These are phyloP conservation scores for Suillus occidentalis DNA, from an alignment of 768 basidiomycete species.

Conservation along the genomic window DNA sequence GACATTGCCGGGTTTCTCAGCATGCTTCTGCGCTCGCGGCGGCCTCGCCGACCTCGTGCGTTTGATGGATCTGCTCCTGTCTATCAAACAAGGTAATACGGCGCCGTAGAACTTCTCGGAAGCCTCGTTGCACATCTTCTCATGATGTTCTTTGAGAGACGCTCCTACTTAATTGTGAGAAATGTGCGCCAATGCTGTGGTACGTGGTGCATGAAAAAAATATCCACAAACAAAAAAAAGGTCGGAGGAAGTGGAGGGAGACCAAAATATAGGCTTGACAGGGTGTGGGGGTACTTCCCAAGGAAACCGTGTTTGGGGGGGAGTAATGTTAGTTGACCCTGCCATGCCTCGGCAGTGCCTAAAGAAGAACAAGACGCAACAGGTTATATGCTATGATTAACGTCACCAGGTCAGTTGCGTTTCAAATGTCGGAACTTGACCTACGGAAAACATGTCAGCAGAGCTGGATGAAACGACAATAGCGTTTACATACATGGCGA, in stretches of 20 bases:
- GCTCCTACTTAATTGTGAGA: neutral
- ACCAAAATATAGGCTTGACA: conserved; percentile 3
- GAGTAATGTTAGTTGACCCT: neutral
- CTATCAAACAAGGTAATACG: neutral
- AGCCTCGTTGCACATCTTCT: neutral
- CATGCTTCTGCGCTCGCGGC: neutral
- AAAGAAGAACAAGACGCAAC: neutral
- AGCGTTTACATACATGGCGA: neutral
- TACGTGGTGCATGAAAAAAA: neutral
- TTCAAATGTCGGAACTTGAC: neutral
- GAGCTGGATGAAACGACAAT: neutral
- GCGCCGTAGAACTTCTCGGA: neutral
- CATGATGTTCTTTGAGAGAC: neutral
- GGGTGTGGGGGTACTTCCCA: conserved; percentile 1
- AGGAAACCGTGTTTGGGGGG: neutral
- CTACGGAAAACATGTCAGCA: neutral
- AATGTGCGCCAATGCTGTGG: neutral
- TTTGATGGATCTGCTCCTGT: neutral
- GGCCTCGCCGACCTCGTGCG: neutral
- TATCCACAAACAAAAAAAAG: neutral
- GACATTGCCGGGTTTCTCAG: neutral
- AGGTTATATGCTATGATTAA: conserved; percentile 1
- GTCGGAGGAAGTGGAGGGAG: too few relatives aligned
- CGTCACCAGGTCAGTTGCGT: neutral
- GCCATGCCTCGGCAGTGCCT: neutral